phyloP scores from a whole-genome alignment of 495 filamentous ascomycete genomes.

The Wilcoxina mikolae region DNA sequence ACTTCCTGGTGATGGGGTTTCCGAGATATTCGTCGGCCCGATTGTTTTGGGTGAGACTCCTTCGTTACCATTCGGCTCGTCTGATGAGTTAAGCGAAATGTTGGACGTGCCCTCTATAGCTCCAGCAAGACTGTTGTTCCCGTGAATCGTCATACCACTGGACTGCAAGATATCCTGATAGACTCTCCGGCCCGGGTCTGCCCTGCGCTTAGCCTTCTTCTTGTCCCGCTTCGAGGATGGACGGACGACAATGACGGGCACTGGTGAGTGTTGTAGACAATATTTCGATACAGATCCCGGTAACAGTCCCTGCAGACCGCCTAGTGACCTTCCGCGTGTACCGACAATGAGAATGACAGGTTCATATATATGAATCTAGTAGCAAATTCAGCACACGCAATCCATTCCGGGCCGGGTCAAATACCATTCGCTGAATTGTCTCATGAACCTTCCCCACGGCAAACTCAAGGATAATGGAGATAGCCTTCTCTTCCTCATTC shows the following conservation, averaged over 20 bases:
- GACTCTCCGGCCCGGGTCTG: conserved; percentile 60
- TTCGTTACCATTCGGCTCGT: neutral
- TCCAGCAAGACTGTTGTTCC: conserved; percentile 22
- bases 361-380: conserved; percentile 81
- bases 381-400: neutral
- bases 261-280: conserved; percentile 86
- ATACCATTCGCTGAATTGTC: conserved; percentile 84
- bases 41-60: neutral
- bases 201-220: conserved; percentile 75
- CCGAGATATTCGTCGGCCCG: neutral
- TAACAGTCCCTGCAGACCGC: conserved; percentile 79
- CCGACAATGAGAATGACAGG: conserved; percentile 92
- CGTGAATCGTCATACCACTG: conserved; percentile 17
- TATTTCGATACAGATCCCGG: conserved; percentile 92
- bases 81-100: conserved; percentile 17
- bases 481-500: conserved; percentile 70
- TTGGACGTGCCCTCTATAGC: conserved; percentile 19
- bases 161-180: conserved; percentile 64
- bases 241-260: conserved; percentile 92
- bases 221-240: conserved; percentile 80
- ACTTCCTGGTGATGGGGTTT: neutral
- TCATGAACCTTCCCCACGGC: conserved; percentile 81
- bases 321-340: conserved; percentile 71
- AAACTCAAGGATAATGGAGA: conserved; percentile 78
- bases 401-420: conserved; percentile 23